Evolutionary conservation across 1,139 yeast species (phyloP), one percentile per base, ranked within the genome.

Genomic region (Debaryomycetaceae sp.): DNA sequence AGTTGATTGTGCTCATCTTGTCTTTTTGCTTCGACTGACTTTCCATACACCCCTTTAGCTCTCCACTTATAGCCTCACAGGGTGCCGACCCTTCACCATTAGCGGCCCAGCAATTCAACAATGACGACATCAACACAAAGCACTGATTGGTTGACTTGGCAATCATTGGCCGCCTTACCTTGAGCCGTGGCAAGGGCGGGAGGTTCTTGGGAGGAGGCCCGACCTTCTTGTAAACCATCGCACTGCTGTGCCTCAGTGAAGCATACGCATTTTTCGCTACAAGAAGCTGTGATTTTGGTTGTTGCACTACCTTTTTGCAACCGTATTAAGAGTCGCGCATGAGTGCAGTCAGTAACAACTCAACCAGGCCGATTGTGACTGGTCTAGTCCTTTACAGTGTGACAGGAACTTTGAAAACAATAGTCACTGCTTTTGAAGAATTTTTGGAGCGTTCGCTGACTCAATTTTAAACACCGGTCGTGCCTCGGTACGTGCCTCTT

Each of bases 101-200:
- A 20, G 95, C 82, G 4, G 96, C 93, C 97, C 97, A 87, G 56
- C 97, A 87, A 62, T 81, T 83, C 44, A 87, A 64, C 53, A 87
- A 65, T 27, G 83, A 78, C 5, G 92, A 77, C 90, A 87, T 81
- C 39, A 80, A 62, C 32, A 82, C 85, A 37, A 76, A 56, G 51
- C 96, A 86, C 37, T 82, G 77, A 40, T 81, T 76, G 53, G 57
- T 74, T 55, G 62, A 63, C 50, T 70, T 74, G 38, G 63, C 68
- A 36, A 63, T 57, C 22, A 68, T 63, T 19, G 82, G 76, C 39
- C 73, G 74, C 51, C 80, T 77, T 35, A 80, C 83, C 53, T 76
- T 71, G 32, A 83, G 63, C 47, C 80, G 65, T 24, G 86, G 87
- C 38, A 83, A 66, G 16, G 87, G 85, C 15, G 93, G 94, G 32